phyloP scores from a whole-genome alignment of 805 yeast genomes.

The Yamadazyma phyllophila region DNA sequence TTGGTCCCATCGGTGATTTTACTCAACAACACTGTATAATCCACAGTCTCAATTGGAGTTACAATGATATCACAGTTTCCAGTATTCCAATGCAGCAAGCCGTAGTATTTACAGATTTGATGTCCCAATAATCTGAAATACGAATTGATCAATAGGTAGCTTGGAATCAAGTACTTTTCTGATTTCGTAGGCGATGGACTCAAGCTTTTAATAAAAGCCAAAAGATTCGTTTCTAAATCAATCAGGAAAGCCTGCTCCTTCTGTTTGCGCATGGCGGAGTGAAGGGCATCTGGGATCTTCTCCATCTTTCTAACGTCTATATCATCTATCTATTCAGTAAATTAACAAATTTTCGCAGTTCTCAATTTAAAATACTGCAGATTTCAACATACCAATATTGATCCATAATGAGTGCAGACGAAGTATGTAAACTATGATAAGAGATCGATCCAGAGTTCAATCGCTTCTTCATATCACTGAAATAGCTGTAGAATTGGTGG shows the following conservation, averaged over 20 bases:
- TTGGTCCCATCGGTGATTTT: not conserved
- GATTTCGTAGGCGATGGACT: not conserved
- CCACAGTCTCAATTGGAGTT: slow-evolving; percentile 9
- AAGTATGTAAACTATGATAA: slow-evolving; percentile 10
- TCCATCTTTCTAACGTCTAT: not conserved
- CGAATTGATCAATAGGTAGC: slow-evolving; percentile 40
- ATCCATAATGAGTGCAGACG: slow-evolving; percentile 15
- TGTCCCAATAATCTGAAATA: slow-evolving; percentile 67
- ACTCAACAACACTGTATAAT: not conserved
- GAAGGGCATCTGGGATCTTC: slow-evolving; percentile 1
- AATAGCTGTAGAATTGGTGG: too few species aligned
- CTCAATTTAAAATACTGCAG: not conserved
- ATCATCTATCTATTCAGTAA: not conserved
- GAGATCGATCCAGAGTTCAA: not conserved
- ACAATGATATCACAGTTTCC: slow-evolving; percentile 23
- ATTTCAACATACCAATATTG: not conserved
- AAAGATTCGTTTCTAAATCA: not conserved
- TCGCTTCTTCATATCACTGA: too few species aligned
- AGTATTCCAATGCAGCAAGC: slow-evolving; percentile 49
- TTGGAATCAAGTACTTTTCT: slow-evolving; percentile 1
- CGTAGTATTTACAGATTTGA: slow-evolving; percentile 66
- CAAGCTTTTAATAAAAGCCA: not conserved
- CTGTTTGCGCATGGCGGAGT: not conserved
- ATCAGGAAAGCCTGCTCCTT: slow-evolving; percentile 1
- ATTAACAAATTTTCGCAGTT: not conserved